A percentile compares a stretch with the other conserved stretches of the same genome.
These are phyloP conservation scores for Pseudohalonectria lignicola DNA, from an alignment of 2,329 filamentous ascomycete genomes.

Conservation along the genomic window DNA sequence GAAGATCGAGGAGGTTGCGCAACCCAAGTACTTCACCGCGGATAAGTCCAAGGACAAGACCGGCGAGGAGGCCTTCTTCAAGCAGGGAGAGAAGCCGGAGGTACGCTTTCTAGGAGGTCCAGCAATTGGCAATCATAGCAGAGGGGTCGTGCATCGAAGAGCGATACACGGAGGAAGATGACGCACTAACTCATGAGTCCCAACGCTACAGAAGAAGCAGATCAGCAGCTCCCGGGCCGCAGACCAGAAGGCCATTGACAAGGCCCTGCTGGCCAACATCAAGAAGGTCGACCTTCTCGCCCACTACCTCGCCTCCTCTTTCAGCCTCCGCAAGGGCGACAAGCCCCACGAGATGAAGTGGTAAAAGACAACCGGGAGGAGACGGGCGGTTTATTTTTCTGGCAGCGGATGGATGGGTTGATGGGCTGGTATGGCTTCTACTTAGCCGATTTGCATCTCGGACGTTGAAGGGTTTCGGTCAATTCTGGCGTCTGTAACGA, in stretches of 20 bases:
- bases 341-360: conserved; percentile 99
- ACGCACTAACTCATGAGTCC: too few species aligned
- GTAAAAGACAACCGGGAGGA: conserved; percentile 43
- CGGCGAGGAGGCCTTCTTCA: conserved; percentile 98
- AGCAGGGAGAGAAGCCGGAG: conserved; percentile 96
- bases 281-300: conserved; percentile 95
- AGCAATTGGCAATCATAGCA: too few species aligned
- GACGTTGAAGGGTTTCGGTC: conserved; percentile 53
- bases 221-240: conserved; percentile 81
- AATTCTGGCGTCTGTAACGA: conserved; percentile 57
- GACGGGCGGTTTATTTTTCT: conserved; percentile 12
- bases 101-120: conserved; percentile 51
- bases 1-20: conserved; percentile 72
- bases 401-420: neutral
- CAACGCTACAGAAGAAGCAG: conserved; percentile 86
- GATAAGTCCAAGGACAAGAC: conserved; percentile 95
- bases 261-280: conserved; percentile 87
- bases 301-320: conserved; percentile 89
- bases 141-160: too few species aligned
- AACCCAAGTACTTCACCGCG: conserved; percentile 87
- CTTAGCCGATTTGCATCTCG: conserved; percentile 55
- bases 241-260: conserved; percentile 98
- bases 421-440: conserved; percentile 40
- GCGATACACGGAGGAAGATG: too few species aligned
- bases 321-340: conserved; percentile 98